Base-by-base conservation (phyloP, 768 basidiomycete species). In the Lyophyllum shimeji region DNA sequence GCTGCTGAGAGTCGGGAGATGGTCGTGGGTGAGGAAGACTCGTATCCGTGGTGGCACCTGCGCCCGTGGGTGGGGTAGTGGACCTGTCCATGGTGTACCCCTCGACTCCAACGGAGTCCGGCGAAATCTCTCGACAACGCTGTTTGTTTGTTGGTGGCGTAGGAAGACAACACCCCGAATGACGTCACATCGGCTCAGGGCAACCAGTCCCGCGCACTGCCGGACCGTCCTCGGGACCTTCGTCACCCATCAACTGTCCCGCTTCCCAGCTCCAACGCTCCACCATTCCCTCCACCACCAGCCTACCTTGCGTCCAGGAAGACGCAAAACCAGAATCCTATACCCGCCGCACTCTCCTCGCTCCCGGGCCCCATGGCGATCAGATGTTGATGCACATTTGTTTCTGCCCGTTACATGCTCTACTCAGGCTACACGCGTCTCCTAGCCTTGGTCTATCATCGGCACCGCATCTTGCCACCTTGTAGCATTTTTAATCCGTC, bases 1-100 rank as follows among this genome's bases (percentile, higher is more conserved):
- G 53, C 33, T 37, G 34, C 6, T 37, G 12, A 13, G 34, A 37
- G 34, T 48, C 24, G 44, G 23, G 44, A 13, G 44, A 31, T 46
- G 44, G 43, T 5, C n/a, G n/a, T 46, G 13, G 43, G 33, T 45
- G 18, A 25, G 40, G 5, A 43, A 39, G 34, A 48, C 18, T 23
- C n/a, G 46, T 33, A 39, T 25, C n/a, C 33, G n/a, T 9, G n/a
- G 53, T 33, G 25, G 53, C 27, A 24, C 12, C 25, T 37, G n/a
- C 8, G 31, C 15, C 18, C 2, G 24, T 18, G 50, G 46, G 45
- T 17, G 33, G 46, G 33, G 50, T 48, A 15, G 50, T 29, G 50
- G 34, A 46, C 47, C 46, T 40, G 55, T 40, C 47, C 55, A 56
- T 56, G 37, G 47, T 40, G 34, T 20, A n/a, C 34, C 48, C 23